These are phyloP conservation scores for Carnegiea gigantea DNA, from an alignment of 179 eudicot genomes.

Conservation along the genomic window DNA sequence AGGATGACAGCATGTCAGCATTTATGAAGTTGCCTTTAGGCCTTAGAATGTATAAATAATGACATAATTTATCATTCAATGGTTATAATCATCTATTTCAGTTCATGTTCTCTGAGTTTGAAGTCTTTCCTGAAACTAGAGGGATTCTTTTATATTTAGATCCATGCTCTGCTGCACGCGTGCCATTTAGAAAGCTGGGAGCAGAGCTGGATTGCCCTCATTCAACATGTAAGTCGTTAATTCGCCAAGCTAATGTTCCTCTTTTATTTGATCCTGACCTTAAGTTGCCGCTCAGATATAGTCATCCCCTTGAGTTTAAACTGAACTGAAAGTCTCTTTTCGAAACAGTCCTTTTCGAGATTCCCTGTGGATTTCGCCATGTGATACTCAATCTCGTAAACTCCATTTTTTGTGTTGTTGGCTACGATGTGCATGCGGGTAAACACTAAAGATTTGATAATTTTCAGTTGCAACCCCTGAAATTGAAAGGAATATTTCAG, in stretches of 20 bases:
- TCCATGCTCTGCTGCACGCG: conserved; percentile 31
- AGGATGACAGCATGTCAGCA: conserved; percentile 39
- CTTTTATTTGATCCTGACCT: conserved; percentile 9
- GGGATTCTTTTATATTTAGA: conserved; percentile 30
- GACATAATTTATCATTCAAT: conserved; percentile 2
- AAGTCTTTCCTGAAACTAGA: conserved; percentile 18
- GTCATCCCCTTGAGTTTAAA: conserved; percentile 2
- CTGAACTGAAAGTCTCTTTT: neutral
- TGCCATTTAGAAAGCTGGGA: conserved; percentile 25
- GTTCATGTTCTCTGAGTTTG: conserved; percentile 16
- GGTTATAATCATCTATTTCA: conserved; percentile 16
- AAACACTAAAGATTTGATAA: neutral
- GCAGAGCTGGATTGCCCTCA: conserved; percentile 23
- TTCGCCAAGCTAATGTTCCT: conserved; percentile 7
- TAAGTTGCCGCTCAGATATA: neutral
- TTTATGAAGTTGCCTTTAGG: conserved; percentile 22
- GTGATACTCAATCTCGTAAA: conserved; percentile 11
- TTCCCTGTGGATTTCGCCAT: conserved; percentile 29
- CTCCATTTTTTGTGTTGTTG: conserved; percentile 2
- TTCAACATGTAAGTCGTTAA: conserved; percentile 28
- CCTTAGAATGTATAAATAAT: conserved; percentile 19
- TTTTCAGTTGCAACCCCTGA: conserved; percentile 15
- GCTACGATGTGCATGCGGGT: conserved; percentile 30
- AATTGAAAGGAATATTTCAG: conserved; percentile 16
- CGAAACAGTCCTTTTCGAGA: conserved; percentile 18